phyloP scores from a whole-genome alignment of 176 grass and related monocot genomes.

The Otatea glauca region DNA sequence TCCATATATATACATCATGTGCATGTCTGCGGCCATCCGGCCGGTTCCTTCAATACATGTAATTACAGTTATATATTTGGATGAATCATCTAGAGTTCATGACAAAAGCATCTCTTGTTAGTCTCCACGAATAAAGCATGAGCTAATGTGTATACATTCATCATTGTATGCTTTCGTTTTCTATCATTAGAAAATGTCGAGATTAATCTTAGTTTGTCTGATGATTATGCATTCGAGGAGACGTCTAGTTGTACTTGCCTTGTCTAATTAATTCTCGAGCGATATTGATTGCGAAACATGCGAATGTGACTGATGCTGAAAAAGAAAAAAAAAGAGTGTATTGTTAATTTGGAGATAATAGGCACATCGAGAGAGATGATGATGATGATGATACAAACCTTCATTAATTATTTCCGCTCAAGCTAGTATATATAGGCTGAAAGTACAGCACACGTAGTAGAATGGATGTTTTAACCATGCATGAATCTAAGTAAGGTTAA shows the following conservation, averaged over 20 bases:
- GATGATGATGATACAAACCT: no score
- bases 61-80: neutral
- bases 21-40: neutral
- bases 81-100: neutral
- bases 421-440: neutral
- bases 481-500: no score
- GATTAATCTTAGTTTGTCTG: neutral
- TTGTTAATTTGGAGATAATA: neutral
- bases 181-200: neutral
- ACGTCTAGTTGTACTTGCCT: neutral
- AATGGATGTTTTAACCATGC: no score
- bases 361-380: no score
- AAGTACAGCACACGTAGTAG: no score
- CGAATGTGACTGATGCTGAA: neutral
- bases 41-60: neutral
- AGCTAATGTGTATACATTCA: neutral
- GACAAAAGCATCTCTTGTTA: no score
- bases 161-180: neutral
- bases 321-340: neutral
- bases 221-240: conserved; percentile 2
- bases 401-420: no score
- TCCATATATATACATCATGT: neutral
- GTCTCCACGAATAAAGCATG: no score
- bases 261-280: neutral
- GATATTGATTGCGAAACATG: neutral